Percentiles rank a stretch among this genome's conserved stretches.
Conservation (phyloP, 768 basidiomycete species). For the Hypsizygus marmoreus region DNA sequence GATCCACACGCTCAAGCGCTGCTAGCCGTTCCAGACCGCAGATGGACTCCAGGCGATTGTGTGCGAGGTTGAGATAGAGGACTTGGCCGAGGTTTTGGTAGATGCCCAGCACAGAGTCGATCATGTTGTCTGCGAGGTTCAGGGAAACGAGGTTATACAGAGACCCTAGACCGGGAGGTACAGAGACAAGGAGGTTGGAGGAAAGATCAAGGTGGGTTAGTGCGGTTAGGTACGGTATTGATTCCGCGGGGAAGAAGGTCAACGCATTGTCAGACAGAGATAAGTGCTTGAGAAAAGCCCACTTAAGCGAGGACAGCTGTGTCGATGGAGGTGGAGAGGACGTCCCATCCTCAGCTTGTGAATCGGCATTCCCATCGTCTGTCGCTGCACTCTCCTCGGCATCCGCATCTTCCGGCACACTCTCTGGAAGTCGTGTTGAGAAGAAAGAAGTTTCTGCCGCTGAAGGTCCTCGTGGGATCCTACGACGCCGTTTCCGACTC, state of each 20-base stretch:
- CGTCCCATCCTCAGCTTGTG: slow-evolving; percentile 19
- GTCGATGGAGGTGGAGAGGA: slow-evolving; percentile 31
- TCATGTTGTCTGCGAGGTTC: slow-evolving; percentile 96
- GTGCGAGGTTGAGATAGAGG: slow-evolving; percentile 74
- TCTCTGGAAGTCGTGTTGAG: slow-evolving; percentile 52
- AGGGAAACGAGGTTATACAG: slow-evolving; percentile 86
- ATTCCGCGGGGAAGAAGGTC: slow-evolving; percentile 74
- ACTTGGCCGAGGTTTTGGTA: slow-evolving; percentile 81
- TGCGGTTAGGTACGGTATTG: slow-evolving; percentile 66
- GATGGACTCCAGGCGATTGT: slow-evolving; percentile 91
- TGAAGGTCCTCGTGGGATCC: slow-evolving; percentile 40
- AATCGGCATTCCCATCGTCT: slow-evolving; percentile 18
- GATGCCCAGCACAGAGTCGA: slow-evolving; percentile 91
- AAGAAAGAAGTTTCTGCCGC: slow-evolving; percentile 48
- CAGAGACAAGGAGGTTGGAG: slow-evolving; percentile 85
- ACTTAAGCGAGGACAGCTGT: slow-evolving; percentile 60
- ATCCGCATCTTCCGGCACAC: slow-evolving; percentile 53
- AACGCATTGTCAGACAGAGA: slow-evolving; percentile 80
- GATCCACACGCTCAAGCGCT: slow-evolving; percentile 82
- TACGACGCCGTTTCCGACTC: slow-evolving; percentile 46
- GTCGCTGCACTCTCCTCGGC: slow-evolving; percentile 20
- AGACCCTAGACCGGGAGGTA: slow-evolving; percentile 74
- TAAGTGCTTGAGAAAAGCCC: slow-evolving; percentile 76
- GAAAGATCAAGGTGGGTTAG: slow-evolving; percentile 87
- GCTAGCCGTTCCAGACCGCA: slow-evolving; percentile 91